These are phyloP conservation scores for Quambalaria eucalypti DNA, from an alignment of 1,284 basidiomycete genomes.

Conservation along the genomic window DNA sequence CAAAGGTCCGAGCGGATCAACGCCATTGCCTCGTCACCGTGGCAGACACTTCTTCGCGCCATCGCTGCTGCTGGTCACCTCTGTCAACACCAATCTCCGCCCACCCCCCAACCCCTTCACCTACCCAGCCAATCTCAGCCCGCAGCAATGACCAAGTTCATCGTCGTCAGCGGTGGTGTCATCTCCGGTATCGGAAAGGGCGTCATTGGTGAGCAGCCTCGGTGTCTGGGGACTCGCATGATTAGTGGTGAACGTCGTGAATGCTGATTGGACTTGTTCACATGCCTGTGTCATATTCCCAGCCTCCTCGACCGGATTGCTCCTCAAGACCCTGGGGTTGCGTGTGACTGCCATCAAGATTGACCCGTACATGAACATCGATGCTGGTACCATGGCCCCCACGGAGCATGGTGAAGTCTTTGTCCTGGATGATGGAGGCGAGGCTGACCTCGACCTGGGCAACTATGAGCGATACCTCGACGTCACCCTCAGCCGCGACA, in stretches of 20 bases:
- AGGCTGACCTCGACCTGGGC: constrained; percentile 93
- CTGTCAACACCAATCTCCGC: no score
- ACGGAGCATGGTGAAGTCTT: constrained; percentile 99
- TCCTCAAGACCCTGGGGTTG: constrained; percentile 87
- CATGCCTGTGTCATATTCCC: neutral
- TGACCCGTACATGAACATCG: constrained; percentile 99
- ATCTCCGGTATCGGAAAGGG: constrained; percentile 52
- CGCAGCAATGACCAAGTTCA: constrained; percentile 48
- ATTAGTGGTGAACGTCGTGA: no score
- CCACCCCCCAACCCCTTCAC: neutral
- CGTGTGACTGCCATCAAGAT: constrained; percentile 99
- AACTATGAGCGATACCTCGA: constrained; percentile 98
- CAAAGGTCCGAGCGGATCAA: no score
- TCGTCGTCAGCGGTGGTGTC: constrained; percentile 49
- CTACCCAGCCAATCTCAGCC: neutral
- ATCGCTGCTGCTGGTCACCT: no score
- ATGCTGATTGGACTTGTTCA: no score
- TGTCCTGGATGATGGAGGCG: constrained; percentile 94
- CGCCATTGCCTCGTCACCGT: no score
- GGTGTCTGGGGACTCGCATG: no score
- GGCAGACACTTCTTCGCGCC: no score
- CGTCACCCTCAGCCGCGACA: constrained; percentile 84
- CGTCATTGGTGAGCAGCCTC: constrained; percentile 42
- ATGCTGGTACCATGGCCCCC: constrained; percentile 97
- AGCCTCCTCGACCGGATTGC: constrained; percentile 89